Evolutionary conservation across 495 filamentous ascomycete species (phyloP), one percentile per base, ranked within the genome.

Genomic region (Talaromyces trachyspermus): DNA sequence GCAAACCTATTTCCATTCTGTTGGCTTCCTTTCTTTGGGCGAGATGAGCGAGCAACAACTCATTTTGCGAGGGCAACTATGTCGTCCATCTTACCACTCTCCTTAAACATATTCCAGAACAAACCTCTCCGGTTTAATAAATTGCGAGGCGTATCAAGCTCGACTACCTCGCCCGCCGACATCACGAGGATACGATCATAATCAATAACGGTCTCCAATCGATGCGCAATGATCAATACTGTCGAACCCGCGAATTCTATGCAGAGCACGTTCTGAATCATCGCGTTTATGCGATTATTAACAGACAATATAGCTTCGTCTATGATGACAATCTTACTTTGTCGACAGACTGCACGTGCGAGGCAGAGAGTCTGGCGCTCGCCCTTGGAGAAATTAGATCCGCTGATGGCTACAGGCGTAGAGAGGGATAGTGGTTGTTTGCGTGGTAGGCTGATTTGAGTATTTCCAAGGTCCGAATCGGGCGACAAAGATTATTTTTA

Each of bases 281-380:
- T 64, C 42, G 63, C 58, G 46, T 79, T 77, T 15, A 75, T 79
- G 49, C 76, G 69, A 24, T 70, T 70, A 45, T 80, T 77, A 49
- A 80, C 76, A 48, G 69, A 74, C 29, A 72, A 74, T 4, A 76
- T 80, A 0, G 78, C 76, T 54, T 81, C 77, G 48, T 80, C 78
- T 6, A 81, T 56, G 1, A 81, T 64, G 20, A 83, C 72, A 25
- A 84, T 70, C 42, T 73, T 72, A 14, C 75, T 76, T n/a, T 72
- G 61, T 25, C 76, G 59, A n/a, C 81, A 65, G 10, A 84, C 70
- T 0, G 78, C 78, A 11, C 89, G 80, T 2, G 89, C 89, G 11
- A 95, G 78, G 54, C 85, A 92, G 39, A 95, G 73, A 12, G 95
- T 80, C 66, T 95, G 89, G 5, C 81, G 77, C 59, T 95, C 89